Conservation (phyloP, 75 land plant species). For the Azolla pinnata region DNA sequence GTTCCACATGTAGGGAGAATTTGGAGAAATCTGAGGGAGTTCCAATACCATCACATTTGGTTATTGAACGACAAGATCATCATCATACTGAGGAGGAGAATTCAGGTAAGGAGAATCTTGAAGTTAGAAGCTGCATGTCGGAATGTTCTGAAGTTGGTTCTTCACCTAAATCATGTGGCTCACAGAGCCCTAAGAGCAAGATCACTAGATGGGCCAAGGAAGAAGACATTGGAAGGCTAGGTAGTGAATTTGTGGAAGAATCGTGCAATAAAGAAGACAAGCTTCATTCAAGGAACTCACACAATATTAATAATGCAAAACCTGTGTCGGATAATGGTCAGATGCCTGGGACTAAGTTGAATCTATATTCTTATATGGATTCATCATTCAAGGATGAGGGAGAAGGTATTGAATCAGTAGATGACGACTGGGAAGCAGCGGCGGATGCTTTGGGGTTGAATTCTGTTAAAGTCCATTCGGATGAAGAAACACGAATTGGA, state of each 20-base stretch:
- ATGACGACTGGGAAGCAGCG: constrained; percentile 81
- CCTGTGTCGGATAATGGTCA: neutral
- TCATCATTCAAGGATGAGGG: constrained; percentile 30
- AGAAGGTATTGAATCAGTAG: constrained; percentile 11
- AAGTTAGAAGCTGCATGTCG: neutral
- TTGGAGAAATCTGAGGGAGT: neutral
- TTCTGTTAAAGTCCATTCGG: neutral
- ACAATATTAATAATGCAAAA: neutral
- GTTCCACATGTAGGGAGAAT: neutral
- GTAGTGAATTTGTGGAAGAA: neutral
- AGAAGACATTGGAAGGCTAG: neutral
- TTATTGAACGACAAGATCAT: neutral
- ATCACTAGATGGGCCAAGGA: neutral
- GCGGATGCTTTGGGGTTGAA: constrained; percentile 51
- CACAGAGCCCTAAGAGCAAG: neutral
- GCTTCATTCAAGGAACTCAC: neutral
- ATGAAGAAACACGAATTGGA: too few species aligned
- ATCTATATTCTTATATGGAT: neutral
- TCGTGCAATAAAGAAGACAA: neutral
- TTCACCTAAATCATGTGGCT: neutral
- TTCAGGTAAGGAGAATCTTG: neutral
- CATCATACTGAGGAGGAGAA: neutral
- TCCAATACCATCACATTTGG: neutral
- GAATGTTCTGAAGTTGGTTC: neutral
- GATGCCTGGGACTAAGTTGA: neutral